These are phyloP conservation scores for Orbilia oligospora DNA, from an alignment of 2,329 filamentous ascomycete species.

Conservation along the genomic window DNA sequence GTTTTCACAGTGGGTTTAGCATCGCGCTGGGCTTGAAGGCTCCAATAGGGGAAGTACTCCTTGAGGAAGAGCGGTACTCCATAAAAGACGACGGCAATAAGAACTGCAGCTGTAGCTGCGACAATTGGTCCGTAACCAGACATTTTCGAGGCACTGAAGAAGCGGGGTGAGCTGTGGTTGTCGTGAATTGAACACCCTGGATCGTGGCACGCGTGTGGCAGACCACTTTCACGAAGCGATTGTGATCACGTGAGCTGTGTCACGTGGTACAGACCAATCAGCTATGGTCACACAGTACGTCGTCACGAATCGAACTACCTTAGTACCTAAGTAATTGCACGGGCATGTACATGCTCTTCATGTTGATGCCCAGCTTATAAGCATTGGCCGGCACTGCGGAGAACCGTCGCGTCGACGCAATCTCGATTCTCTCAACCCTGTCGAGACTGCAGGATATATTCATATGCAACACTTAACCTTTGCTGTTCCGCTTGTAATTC, in stretches of 20 bases:
- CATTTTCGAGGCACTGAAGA: conserved; percentile 44
- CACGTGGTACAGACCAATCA: neutral
- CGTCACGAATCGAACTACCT: too few species aligned
- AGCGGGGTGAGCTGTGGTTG: conserved; percentile 25
- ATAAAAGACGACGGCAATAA: conserved; percentile 63
- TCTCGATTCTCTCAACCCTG: neutral
- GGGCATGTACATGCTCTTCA: too few species aligned
- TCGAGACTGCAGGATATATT: too few species aligned
- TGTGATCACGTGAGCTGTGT: neutral
- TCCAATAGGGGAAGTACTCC: conserved; percentile 67
- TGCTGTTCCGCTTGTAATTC: conserved; percentile 5
- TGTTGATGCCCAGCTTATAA: too few species aligned
- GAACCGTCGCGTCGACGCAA: neutral
- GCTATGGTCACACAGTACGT: neutral
- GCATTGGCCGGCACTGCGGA: neutral
- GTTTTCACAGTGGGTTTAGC: conserved; percentile 66
- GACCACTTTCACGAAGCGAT: conserved; percentile 9
- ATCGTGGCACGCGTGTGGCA: conserved; percentile 13
- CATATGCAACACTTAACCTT: too few species aligned
- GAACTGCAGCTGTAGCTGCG: conserved; percentile 58
- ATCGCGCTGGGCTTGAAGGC: conserved; percentile 65
- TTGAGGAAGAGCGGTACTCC: conserved; percentile 65
- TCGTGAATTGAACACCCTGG: conserved; percentile 1
- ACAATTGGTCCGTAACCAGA: conserved; percentile 49
- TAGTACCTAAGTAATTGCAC: too few species aligned